Evolutionary conservation across 2,329 filamentous ascomycete species (phyloP), one percentile per base, ranked within the genome.

Genomic region (Sarocladium oryzae): DNA sequence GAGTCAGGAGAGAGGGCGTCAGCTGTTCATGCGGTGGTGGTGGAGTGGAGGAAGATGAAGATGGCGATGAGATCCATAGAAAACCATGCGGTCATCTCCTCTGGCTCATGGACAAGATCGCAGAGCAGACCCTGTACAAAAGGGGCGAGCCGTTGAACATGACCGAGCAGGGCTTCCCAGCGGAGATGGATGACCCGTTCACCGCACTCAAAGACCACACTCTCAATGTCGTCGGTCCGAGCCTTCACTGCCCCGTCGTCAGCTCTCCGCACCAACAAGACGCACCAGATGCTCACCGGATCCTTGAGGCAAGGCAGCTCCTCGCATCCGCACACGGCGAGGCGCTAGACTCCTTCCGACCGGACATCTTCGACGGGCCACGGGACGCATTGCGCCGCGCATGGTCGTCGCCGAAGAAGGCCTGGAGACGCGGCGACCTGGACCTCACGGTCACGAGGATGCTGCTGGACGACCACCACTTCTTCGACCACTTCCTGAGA

Each of bases 81-180:
- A 56, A 59, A 32, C 74, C 73, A 0, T 81, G 78, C 58, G 67
- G 70, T 10, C 78, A 81, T 54, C 62, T 78, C 26, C 60, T 81
- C 24, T 80, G 77, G 76, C 66, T 81, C 13, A 69, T 78, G 45
- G 78, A 81, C 61, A 72, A 72, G 57, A 67, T 81, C 26, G 67
- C 73, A 18, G 72, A 71, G 50, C 71, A 78, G 57, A 69, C 72
- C 2, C 59, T 76, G 3, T 72, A 72, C 54, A 62, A 68, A 65
- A 69, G 33, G 63, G 69, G 43, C 59, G 59, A 8, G 55, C 66
- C 71, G 18, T 62, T 78, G 40, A 71, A 61, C 21, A 67, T 79
- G 66, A 70, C 63, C 2, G 50, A 63, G 2, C 56, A 64, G 8
- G 77, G 76, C 2, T 73, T 69, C 46, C 63, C 76, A 1, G 61